Conservation (phyloP, 768 basidiomycete species). For the Tulasnella sp. region DNA sequence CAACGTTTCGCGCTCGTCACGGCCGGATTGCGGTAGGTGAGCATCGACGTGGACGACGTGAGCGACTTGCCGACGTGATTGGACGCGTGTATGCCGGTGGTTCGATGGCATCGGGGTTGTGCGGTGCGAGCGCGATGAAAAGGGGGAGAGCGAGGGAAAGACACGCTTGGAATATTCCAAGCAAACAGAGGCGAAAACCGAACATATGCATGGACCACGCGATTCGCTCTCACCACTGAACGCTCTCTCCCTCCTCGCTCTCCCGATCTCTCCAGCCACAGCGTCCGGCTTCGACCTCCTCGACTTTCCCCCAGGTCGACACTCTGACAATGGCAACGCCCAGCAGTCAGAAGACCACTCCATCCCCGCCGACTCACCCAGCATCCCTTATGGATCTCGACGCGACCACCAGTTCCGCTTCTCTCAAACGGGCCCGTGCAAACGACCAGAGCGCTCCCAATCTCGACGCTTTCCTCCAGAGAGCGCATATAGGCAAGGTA, state of each 20-base stretch:
- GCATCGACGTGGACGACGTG: not conserved
- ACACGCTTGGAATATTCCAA: not conserved
- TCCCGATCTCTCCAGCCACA: conserved; percentile 30
- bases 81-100: not conserved
- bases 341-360: conserved; percentile 60
- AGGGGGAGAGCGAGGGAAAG: not conserved
- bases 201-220: conserved; percentile 2
- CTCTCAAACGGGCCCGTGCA: conserved; percentile 28
- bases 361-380: conserved; percentile 63
- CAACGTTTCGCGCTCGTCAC: not conserved
- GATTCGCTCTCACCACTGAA: conserved; percentile 6
- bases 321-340: conserved; percentile 54
- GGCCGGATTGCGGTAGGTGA: not conserved
- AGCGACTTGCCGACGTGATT: not conserved
- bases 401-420: conserved; percentile 29
- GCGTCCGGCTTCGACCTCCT: conserved; percentile 23
- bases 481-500: conserved; percentile 73
- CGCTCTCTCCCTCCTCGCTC: conserved; percentile 24
- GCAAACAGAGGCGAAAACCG: not conserved
- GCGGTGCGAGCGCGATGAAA: not conserved
- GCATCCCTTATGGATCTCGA: conserved; percentile 27
- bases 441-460: conserved; percentile 56
- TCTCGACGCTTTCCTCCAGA: conserved; percentile 43
- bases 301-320: conserved; percentile 6
- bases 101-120: not conserved